These are phyloP conservation scores for Penicillium antarcticum DNA, from an alignment of 495 filamentous ascomycete genomes.

Conservation along the genomic window DNA sequence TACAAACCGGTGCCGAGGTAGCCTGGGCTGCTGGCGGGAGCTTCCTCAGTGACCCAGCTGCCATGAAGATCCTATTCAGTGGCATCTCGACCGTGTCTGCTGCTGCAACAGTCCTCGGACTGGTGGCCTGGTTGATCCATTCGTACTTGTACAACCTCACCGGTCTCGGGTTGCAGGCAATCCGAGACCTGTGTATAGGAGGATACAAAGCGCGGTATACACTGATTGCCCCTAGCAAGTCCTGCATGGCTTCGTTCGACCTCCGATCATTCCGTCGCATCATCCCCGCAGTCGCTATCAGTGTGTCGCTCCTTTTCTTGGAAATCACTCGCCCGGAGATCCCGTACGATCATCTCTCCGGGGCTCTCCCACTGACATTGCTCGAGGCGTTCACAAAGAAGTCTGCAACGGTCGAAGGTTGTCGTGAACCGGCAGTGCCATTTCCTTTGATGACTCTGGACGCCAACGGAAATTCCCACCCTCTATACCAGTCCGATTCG, in stretches of 20 bases:
- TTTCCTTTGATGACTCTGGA: constrained; percentile 22
- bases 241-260: constrained; percentile 17
- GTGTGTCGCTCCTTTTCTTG: constrained; percentile 22
- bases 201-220: constrained; percentile 17
- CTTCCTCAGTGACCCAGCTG: constrained; percentile 38
- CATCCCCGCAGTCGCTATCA: constrained; percentile 12
- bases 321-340: constrained; percentile 24
- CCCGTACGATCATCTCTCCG: constrained; percentile 32
- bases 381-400: constrained; percentile 27
- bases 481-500: constrained; percentile 3
- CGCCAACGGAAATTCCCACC: background rate
- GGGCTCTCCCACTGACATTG: constrained; percentile 28
- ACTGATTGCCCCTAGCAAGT: constrained; percentile 19
- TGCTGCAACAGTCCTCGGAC: constrained; percentile 29
- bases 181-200: constrained; percentile 16
- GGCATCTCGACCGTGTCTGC: constrained; percentile 35
- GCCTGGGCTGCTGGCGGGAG: constrained; percentile 36
- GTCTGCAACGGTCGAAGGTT: constrained; percentile 15
- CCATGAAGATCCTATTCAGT: constrained; percentile 42
- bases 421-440: constrained; percentile 16
- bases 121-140: constrained; percentile 27
- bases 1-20: constrained; percentile 42
- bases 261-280: constrained; percentile 17
- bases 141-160: constrained; percentile 29
- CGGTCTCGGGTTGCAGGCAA: constrained; percentile 22